Evolutionary conservation across 371 early-diverging fungal species (phyloP), one percentile per base, ranked within the genome.

Genomic region (Zopfochytrium polystomum): DNA sequence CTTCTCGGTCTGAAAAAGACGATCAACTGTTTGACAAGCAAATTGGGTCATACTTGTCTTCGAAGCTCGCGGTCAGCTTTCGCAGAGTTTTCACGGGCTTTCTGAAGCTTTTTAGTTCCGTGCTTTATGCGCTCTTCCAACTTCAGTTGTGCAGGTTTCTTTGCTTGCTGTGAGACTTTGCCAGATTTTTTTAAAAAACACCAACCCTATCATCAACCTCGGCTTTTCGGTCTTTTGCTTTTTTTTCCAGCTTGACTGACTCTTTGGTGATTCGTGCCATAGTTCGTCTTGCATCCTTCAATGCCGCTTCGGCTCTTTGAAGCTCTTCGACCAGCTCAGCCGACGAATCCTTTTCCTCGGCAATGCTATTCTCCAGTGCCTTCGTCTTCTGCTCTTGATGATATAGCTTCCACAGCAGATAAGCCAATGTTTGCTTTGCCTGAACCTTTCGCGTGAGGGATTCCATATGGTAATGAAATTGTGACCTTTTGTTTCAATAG

Each of bases 331-430:
- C 64, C 49, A 76, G 52, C 15, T 64, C 62, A 1, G 33, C 50
- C 6, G 63, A 30, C n/a, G 44, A 65, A 49, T 72, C 76, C 32
- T 77, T 72, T 34, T 82, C 88, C 33, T 70, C 48, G 26, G 69
- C 76, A 25, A 87, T 70, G 0, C 70, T 71, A 9, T 64, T 69
- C 26, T 66, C 46, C 9, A 69, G n/a, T 11, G 42, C 42, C 13
- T 42, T 54, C 15, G 64, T 43, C 11, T 56, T 49, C 34, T 63
- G 22, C 20, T 76, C 66, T 20, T 90, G 77, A 62, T 96, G 94
- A 72, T 83, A 95, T 27, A 96, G 80, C 63, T 89, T 90, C 92
- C 93, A 93, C 33, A 94, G 78, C 52, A 91, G 71, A 60, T 89
- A 86, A 38, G 82, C 80, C 9, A 85, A 74, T 0, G 84, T 70